Base-by-base conservation (phyloP, 2,329 filamentous ascomycete species). In the Simplicillium sp. region DNA sequence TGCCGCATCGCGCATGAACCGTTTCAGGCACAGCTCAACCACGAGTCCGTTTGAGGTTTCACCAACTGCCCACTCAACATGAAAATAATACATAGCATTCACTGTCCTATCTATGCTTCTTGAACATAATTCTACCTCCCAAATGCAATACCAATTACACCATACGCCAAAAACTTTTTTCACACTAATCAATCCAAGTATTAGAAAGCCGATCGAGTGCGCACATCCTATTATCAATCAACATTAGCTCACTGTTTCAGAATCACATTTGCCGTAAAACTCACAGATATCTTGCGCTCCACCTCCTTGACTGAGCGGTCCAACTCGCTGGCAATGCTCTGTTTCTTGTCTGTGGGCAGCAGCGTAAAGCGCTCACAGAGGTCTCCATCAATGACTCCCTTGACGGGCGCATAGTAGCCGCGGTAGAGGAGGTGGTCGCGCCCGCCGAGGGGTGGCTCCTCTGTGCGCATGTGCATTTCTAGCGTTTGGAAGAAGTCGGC, bases 401-500 rank as follows among this genome's bases (percentile, higher is more conserved):
- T 98, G 34, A 94, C 87, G 1, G 92, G 94, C 7, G 87, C 87
- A 60, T 97, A 98, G 64, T 97, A 98, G 48, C 88, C 82, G 47
- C 94, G 77, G 61, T 94, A 99, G 55, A 95, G 94, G 36, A 99
- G 70, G 62, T 99, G 92, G 60, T 98, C 94, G 49, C 94, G 77
- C 34, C 92, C 94, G 15, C 87, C 86, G 36, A 98, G 67, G 7
- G 90, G 90, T 29, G 89, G 75, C 55, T 95, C 89, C 56, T 95
- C 87, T 11, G 76, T 79, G 37, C 90, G 77, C 58, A 99, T 73
- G 55, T 94, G 86, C 56, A 84, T 81, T 65, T 98, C 92, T 17
- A 98, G 72, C 46, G 79, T 87, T 60, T 96, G 89, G 76, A 98
- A 98, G 66, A 98, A 97, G 60, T 97, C 92, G 38, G 94, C 86